phyloP scores from a whole-genome alignment of 208 protist species.

The Vickermania ingenoplastis region DNA sequence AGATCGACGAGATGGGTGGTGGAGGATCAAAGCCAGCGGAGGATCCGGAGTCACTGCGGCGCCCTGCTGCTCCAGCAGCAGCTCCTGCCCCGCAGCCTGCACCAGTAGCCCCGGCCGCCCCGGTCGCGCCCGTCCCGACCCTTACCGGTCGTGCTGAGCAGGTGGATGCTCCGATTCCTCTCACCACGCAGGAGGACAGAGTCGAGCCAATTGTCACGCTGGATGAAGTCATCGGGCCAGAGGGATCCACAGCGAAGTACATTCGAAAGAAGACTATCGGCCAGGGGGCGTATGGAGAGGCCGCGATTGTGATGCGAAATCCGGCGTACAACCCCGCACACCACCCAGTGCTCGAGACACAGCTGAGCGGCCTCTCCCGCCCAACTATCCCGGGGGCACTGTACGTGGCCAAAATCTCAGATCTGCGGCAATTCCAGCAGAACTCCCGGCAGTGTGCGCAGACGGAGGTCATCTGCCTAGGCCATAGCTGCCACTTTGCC shows the following conservation, averaged over 20 bases:
- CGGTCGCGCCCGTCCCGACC: not conserved
- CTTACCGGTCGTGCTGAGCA: not conserved
- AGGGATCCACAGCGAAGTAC: constrained; percentile 34
- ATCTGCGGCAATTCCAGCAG: constrained; percentile 55
- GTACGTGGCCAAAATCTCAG: constrained; percentile 83
- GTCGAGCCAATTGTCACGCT: not conserved
- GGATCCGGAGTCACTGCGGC: not conserved
- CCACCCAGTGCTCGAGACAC: constrained; percentile 17
- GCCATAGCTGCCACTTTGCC: constrained; percentile 68
- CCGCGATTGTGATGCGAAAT: constrained; percentile 68
- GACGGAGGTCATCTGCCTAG: constrained; percentile 87
- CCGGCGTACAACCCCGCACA: constrained; percentile 21
- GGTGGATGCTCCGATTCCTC: constrained; percentile 20
- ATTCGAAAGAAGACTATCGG: constrained; percentile 60
- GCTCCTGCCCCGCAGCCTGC: not conserved
- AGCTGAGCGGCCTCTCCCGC: constrained; percentile 17
- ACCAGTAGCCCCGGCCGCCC: not conserved
- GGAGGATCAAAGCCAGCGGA: not conserved
- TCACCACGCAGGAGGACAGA: not conserved
- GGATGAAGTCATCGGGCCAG: constrained; percentile 18
- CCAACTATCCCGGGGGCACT: constrained; percentile 21
- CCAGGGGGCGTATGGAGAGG: constrained; percentile 88
- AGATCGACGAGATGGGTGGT: not conserved
- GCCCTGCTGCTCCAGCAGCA: not conserved
- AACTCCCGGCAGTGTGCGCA: constrained; percentile 60